Base-by-base conservation (phyloP, 345 rosid species). In the Crucihimalaya himalaica region DNA sequence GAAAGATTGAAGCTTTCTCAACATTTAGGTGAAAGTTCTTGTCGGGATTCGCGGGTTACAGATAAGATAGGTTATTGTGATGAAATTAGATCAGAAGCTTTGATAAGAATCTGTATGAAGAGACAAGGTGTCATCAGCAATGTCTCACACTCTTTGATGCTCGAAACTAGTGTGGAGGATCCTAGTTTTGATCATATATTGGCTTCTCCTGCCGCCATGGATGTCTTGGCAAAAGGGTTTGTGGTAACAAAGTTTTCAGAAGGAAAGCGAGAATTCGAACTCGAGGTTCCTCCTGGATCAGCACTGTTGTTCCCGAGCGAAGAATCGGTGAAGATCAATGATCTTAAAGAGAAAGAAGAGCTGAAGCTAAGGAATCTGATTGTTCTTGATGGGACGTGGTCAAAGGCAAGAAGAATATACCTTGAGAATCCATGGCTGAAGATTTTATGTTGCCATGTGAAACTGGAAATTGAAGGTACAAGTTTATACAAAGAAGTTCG, bases 331-430 rank as follows among this genome's bases (percentile, higher is more conserved):
- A 62, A 83, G 54, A 73, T 86, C 70, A 81, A 57, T 12, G 88
- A 79, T 43, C 80, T 91, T 40, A 65, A 73, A 70, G 85, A 60
- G 29, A 80, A 73, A 76, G 73, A 78, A 15, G 66, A 40, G 66
- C 8, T 65, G 11, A 73, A 84, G 62, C 82, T 84, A 52, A 86
- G 76, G 82, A 91, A 86, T 66, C 82, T 93, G 84, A 84, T 93
- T 52, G 96, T 88, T 66, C 80, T 93, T 57, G 97, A 93, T 48
- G 98, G 96, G 66, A 93, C 97, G 0, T 91, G 94, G 98, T 66
- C 86, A 0, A 93, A 93, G 83, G 98, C 96, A 0, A 86, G 78
- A 72, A 86, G 94, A 59, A 81, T 91, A 79, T 91, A 88, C 71
- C 76, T 79, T 4, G 98, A 93, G 84, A 86, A 89, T 59, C 97